A percentile compares a stretch with the other conserved stretches of the same genome.
Conservation (phyloP, 306 rosid species). For the Inga laurina region DNA sequence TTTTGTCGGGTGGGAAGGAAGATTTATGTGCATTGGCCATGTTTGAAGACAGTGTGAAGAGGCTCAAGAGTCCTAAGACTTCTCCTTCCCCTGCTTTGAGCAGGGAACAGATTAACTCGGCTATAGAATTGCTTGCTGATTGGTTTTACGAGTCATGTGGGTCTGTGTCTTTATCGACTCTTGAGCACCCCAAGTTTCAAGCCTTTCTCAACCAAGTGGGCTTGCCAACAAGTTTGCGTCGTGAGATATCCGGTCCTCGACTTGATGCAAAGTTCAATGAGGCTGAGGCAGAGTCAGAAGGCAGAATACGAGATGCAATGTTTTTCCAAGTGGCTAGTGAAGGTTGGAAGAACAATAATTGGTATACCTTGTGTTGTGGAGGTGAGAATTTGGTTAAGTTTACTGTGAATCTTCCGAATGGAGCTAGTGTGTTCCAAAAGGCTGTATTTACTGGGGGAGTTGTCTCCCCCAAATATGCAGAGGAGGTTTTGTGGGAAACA, state of each 20-base stretch:
- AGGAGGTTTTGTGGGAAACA: conserved; percentile 72
- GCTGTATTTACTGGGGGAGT: conserved; percentile 58
- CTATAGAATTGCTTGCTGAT: conserved; percentile 63
- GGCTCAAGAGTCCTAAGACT: conserved; percentile 64
- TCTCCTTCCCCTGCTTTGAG: conserved; percentile 49
- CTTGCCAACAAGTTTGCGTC: conserved; percentile 53
- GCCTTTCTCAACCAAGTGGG: conserved; percentile 74
- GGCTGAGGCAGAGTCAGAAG: conserved; percentile 66
- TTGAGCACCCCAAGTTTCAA: conserved; percentile 73
- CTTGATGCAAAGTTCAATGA: conserved; percentile 70
- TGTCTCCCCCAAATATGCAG: conserved; percentile 65
- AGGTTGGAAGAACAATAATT: conserved; percentile 63
- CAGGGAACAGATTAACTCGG: conserved; percentile 67
- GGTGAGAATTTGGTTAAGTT: conserved; percentile 68
- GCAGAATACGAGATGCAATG: conserved; percentile 71
- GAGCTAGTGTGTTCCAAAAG: conserved; percentile 69
- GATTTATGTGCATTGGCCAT: conserved; percentile 76
- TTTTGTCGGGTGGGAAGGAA: conserved; percentile 74
- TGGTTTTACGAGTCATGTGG: conserved; percentile 88
- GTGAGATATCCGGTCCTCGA: conserved; percentile 65
- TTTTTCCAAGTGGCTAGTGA: conserved; percentile 75
- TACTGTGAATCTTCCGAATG: conserved; percentile 74
- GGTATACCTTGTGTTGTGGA: conserved; percentile 45
- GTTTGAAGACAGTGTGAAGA: conserved; percentile 76
- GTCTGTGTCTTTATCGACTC: conserved; percentile 64